These are phyloP conservation scores for Penicillium oxalicum DNA, from an alignment of 2,329 filamentous ascomycete genomes.

Conservation along the genomic window DNA sequence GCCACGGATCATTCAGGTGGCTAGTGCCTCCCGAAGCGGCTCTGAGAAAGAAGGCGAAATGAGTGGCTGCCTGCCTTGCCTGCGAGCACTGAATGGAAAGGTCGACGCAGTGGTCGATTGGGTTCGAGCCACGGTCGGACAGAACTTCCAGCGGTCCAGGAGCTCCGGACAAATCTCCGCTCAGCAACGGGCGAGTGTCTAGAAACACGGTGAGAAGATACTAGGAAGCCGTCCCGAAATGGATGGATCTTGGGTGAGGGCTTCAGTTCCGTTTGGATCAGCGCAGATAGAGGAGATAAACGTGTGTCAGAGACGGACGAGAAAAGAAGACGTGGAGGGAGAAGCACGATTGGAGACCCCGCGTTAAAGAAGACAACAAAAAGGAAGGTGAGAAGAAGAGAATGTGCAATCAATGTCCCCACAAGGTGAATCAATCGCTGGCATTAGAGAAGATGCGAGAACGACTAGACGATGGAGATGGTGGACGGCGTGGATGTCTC, in stretches of 20 bases:
- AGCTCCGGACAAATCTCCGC: conserved; percentile 21
- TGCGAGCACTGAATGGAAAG: background rate
- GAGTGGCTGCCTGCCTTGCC: background rate
- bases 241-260: too few relatives aligned
- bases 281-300: background rate
- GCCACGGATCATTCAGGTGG: conserved; percentile 11
- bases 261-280: background rate
- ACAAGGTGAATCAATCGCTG: background rate
- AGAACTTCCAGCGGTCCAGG: conserved; percentile 23
- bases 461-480: background rate
- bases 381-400: background rate
- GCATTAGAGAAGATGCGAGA: background rate
- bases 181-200: background rate
- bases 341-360: background rate
- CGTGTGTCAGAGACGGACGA: background rate
- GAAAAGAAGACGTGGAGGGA: background rate
- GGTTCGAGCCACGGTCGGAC: conserved; percentile 23
- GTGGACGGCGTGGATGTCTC: too few relatives aligned
- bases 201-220: too few relatives aligned
- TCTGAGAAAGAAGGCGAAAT: background rate
- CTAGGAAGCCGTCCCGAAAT: too few relatives aligned
- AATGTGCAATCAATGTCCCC: background rate
- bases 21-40: conserved; percentile 19
- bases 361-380: background rate
- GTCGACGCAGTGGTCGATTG: conserved; percentile 11